Evolutionary conservation across 139 green algal genomes (phyloP), one percentile per base, ranked within the genome.

Genomic region (Ettlia oleoabundans): DNA sequence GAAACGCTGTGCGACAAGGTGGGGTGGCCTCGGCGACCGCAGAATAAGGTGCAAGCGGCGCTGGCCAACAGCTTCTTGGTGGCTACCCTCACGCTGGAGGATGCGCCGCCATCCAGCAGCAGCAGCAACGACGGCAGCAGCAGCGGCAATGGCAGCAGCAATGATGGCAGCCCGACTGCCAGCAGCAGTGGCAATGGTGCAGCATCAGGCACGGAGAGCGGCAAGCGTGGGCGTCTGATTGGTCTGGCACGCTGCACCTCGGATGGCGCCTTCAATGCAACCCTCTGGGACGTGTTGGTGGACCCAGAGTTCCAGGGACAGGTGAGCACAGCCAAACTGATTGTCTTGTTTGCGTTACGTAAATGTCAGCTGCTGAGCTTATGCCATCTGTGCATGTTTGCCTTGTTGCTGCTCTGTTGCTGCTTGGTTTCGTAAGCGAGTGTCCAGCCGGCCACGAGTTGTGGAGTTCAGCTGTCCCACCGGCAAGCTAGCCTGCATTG

Each of bases 241-340:
- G 96, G 94, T 2, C 76, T 98, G 43, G 95, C 94, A 9, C 89
- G 96, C 6, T 95, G 92, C 41, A 99, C 96, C 5, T 93, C 82
- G 24, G 96, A 99, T 87, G 93, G 97, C 74, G 95, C 90, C 0
- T 99, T 99, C 92, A 99, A 99, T 77, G 96, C 96, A 52, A 99
- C 96, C 40, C 97, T 99, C 40, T 99, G 96, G 79, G 96, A 99
- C 84, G 94, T 99, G 21, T 82, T 98, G 24, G 92, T 99, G 33
- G 96, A 98, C 76, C 96, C 96, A 4, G 92, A 95, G 58, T 98
- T 94, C 73, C 96, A 98, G 87, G 92, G 88, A 2, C 88, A 92
- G 85, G 92, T 89, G 53, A 38, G 68, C 41, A n/a, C n/a, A n/a
- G n/a, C n/a, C n/a, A n/a, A n/a, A n/a, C n/a, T n/a, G n/a, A n/a